A percentile compares a stretch with the other conserved stretches of the same genome.
phyloP scores from a whole-genome alignment of 768 basidiomycete species.

The Coprinopsis sp. region DNA sequence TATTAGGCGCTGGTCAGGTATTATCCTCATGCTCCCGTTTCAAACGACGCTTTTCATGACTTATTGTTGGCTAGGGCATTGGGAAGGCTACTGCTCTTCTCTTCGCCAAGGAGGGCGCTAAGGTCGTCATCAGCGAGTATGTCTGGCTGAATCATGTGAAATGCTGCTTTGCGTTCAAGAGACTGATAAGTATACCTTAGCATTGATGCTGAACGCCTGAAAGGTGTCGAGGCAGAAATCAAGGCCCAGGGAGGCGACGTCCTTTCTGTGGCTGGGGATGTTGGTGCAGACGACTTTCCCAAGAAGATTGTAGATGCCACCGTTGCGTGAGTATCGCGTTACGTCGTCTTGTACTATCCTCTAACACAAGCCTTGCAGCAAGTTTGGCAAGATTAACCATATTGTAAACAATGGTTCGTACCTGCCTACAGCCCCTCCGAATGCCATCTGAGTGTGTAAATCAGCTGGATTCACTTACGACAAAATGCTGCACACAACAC shows the following conservation, averaged over 20 bases:
- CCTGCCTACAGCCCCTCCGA: not conserved
- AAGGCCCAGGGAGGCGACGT: slow-evolving; percentile 67
- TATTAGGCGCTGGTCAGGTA: slow-evolving; percentile 77
- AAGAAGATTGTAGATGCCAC: slow-evolving; percentile 73
- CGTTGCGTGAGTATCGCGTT: slow-evolving; percentile 50
- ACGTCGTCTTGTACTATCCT: not conserved
- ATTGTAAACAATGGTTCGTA: slow-evolving; percentile 72
- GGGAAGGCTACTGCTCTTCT: slow-evolving; percentile 69
- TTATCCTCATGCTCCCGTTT: not conserved
- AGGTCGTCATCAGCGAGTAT: slow-evolving; percentile 81
- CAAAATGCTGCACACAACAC: slow-evolving; percentile 85
- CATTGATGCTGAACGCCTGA: slow-evolving; percentile 67
- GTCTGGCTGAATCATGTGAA: slow-evolving; percentile 12
- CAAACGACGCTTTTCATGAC: not conserved
- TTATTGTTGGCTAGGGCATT: slow-evolving; percentile 53
- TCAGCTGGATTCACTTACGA: slow-evolving; percentile 75
- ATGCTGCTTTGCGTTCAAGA: not conserved
- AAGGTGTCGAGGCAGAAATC: slow-evolving; percentile 68
- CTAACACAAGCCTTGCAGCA: slow-evolving; percentile 32
- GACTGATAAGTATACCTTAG: too few species aligned
- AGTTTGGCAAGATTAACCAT: slow-evolving; percentile 83
- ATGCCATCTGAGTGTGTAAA: not conserved
- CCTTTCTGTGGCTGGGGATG: slow-evolving; percentile 73
- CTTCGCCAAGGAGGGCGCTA: slow-evolving; percentile 83
- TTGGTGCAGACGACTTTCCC: slow-evolving; percentile 79